These are phyloP conservation scores for Exophiala oligosperma DNA, from an alignment of 2,329 filamentous ascomycete genomes.

Conservation along the genomic window DNA sequence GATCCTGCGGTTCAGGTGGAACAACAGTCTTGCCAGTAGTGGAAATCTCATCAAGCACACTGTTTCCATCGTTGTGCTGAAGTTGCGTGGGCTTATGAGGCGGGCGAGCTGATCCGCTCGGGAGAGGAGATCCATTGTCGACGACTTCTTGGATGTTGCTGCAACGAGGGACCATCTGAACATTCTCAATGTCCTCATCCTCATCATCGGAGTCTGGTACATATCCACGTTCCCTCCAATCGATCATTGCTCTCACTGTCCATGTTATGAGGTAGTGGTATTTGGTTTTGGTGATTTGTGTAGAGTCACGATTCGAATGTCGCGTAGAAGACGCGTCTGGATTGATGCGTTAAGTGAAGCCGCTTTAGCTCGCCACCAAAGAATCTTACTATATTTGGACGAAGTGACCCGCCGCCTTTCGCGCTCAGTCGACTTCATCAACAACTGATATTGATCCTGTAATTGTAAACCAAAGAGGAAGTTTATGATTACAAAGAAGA, in stretches of 20 bases:
- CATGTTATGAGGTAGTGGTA: slow-evolving; percentile 17
- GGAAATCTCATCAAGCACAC: background rate
- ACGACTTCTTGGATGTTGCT: background rate
- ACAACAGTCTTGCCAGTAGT: background rate
- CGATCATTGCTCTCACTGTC: slow-evolving; percentile 22
- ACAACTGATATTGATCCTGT: no score
- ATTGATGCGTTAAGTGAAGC: background rate
- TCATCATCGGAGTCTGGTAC: slow-evolving; percentile 54
- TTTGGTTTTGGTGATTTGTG: background rate
- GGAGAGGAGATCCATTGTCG: background rate
- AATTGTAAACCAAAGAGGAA: no score
- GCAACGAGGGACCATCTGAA: slow-evolving; percentile 29
- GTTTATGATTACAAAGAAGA: no score
- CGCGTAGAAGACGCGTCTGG: background rate
- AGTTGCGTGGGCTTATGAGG: no score
- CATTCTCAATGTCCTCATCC: slow-evolving; percentile 44
- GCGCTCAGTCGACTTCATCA: no score
- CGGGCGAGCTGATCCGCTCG: background rate
- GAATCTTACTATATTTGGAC: no score
- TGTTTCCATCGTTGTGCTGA: background rate
- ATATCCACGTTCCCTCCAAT: slow-evolving; percentile 53
- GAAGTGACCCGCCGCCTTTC: no score
- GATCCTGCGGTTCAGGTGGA: background rate
- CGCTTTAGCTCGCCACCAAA: no score
- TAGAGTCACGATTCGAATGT: background rate